Conservation (phyloP, 106 monocot species). For the Platanthera zijinensis region DNA sequence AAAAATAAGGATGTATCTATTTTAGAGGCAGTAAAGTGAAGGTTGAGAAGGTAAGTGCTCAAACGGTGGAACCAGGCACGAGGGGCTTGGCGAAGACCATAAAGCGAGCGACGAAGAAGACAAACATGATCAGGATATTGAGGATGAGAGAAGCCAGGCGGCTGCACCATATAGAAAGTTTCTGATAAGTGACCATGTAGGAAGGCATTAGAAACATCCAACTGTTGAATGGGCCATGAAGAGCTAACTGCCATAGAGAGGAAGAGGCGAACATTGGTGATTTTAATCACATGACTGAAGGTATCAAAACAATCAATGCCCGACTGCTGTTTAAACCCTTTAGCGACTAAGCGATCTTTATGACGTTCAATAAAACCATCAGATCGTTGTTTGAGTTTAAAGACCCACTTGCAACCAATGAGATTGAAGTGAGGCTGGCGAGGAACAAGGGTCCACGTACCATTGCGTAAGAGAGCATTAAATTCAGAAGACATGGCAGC, state of each 20-base stretch:
- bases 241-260: not conserved
- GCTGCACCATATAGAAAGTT: not conserved
- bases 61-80: too few species aligned
- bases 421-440: not conserved
- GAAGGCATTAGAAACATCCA: not conserved
- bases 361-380: too few species aligned
- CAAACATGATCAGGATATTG: not conserved
- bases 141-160: not conserved
- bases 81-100: not conserved
- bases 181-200: not conserved
- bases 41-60: too few species aligned
- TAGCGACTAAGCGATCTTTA: not conserved
- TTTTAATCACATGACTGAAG: not conserved
- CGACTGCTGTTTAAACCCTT: not conserved
- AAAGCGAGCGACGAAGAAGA: not conserved
- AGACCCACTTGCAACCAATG: not conserved
- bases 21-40: too few species aligned
- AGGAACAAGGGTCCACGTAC: not conserved
- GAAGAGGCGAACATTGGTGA: not conserved
- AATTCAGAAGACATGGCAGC: not conserved
- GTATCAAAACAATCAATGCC: conserved; percentile 9
- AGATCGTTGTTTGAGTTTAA: too few species aligned
- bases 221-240: not conserved
- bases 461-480: conserved; percentile 1
- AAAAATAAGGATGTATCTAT: too few species aligned